These are phyloP conservation scores for Leptographium radiaticola DNA, from an alignment of 2,329 filamentous ascomycete genomes.

Conservation along the genomic window DNA sequence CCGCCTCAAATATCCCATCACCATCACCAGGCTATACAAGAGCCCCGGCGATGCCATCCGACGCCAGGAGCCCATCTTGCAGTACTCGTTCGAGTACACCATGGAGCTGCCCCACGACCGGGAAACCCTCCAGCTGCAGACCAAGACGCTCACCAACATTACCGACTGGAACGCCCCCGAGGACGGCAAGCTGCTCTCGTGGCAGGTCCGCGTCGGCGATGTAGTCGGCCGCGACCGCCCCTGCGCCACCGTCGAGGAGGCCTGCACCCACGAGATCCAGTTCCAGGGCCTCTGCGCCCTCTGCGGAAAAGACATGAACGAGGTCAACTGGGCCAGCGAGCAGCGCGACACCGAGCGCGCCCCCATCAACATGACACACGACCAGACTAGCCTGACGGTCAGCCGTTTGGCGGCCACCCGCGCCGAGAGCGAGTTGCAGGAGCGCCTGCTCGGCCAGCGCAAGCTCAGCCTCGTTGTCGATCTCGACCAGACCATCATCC, in stretches of 20 bases:
- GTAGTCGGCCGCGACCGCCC: constrained; percentile 44
- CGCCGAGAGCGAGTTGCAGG: constrained; percentile 77
- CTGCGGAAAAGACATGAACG: constrained; percentile 94
- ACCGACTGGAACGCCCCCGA: constrained; percentile 72
- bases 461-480: constrained; percentile 93
- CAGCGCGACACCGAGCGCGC: constrained; percentile 70
- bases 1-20: constrained; percentile 82
- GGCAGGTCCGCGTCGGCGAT: constrained; percentile 60
- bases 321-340: constrained; percentile 73
- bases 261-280: constrained; percentile 82
- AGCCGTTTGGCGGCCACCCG: constrained; percentile 68
- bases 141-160: constrained; percentile 55
- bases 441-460: constrained; percentile 62
- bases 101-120: constrained; percentile 58
- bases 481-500: constrained; percentile 95
- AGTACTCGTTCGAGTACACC: constrained; percentile 74
- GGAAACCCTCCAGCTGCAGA: constrained; percentile 43
- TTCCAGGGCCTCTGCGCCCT: constrained; percentile 82
- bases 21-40: constrained; percentile 74
- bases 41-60: constrained; percentile 60
- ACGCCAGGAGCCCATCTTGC: constrained; percentile 65
- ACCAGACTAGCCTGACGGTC: constrained; percentile 76
- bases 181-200: constrained; percentile 65
- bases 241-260: constrained; percentile 72
- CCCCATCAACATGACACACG: constrained; percentile 89